Base-by-base conservation (phyloP, 352 stramenopile species). In the Plasmopara halstedii region DNA sequence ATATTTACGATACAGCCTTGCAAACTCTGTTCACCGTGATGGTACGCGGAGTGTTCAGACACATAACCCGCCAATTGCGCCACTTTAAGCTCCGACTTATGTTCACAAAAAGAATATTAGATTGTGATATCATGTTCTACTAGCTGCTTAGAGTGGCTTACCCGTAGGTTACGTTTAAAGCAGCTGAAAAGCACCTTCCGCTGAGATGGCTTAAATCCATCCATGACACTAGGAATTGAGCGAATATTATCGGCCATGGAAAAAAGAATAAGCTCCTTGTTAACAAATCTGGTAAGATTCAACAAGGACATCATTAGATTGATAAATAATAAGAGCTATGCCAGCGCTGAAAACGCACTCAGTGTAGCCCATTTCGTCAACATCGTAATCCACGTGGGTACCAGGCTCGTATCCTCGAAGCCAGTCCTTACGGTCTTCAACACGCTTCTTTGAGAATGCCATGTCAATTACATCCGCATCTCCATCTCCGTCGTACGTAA, bases 231-330 rank as follows among this genome's bases (percentile, higher is more conserved):
- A 6, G 95, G 95, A 57, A 99, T 94, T 11, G 89, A 97, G 41
- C 96, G 85, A 36, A 98, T 78, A 49, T 99, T 99, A 61, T 99
- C 96, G 5, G 95, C 95, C 77, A 96, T 96, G 8, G 90, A 98
- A 64, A 98, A 99, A 53, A 98, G 76, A 60, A 99, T 98, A 25
- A 99, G 77, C 55, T 99, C 96, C 58, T 98, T 97, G 78, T 99
- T 97, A 20, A 99, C 83, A 51, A 99, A 99, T 31, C 79, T 93
- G 54, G 44, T 9, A 18, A 15, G 10, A 40, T 27, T 48, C 50
- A 42, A 41, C 49, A 46, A 43, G n/a, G 25, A 5, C 22, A 42
- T 9, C 6, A 33, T 58, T 44, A 60, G 19, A 29, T 20, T 13
- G 5, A 36, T 3, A 19, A 18, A 3, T 11, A 29, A 18, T 29